Evolutionary conservation across 2,329 filamentous ascomycete genomes (phyloP), one percentile per base, ranked within the genome.

Genomic region (Cladosporium cucumerinum): DNA sequence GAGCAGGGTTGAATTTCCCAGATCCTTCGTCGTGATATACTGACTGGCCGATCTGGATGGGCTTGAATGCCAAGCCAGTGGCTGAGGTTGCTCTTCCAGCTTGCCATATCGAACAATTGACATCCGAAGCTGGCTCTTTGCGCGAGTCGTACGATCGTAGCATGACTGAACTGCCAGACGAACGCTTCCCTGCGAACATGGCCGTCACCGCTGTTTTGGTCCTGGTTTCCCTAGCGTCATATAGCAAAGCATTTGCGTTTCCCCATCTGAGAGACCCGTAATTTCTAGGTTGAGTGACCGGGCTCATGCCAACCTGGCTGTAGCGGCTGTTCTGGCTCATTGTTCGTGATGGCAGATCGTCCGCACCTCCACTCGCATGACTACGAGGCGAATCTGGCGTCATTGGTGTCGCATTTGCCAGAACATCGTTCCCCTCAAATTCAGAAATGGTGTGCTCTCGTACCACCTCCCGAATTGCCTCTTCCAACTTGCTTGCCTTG

Each of bases 41-140:
- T 0, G 93, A 94, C 76, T 98, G 94, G 3, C 95, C 95, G 46
- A 99, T 91, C 69, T 91, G 89, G 58, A 99, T 93, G 0, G 94
- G 93, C 76, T 99, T 99, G 80, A 99, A 99, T 1, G 95, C 95
- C 51, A 97, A 82, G 0, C 91, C 92, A 0, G 94, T 95, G 0
- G 95, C 92, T 61, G 86, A 92, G 0, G 95, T 99, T n/a, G 95
- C 95, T 66, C 95, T 87, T 12, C 95, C 95, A 5, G 95, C 95
- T 79, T 99, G 89, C 95, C 95, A 99, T 65, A 99, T 95, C 54
- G 89, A 96, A 78, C 93, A 97, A 74, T 97, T 91, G 67, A 92
- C 94, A 76, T 97, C 93, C 2, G 94, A 91, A 0, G 93, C 86
- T 0, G 93, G 90, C 76, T 98, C 95, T 77, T 90, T 92, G 72